Conservation (phyloP, 495 filamentous ascomycete species). For the Pseudoneurospora amorphoporcata region DNA sequence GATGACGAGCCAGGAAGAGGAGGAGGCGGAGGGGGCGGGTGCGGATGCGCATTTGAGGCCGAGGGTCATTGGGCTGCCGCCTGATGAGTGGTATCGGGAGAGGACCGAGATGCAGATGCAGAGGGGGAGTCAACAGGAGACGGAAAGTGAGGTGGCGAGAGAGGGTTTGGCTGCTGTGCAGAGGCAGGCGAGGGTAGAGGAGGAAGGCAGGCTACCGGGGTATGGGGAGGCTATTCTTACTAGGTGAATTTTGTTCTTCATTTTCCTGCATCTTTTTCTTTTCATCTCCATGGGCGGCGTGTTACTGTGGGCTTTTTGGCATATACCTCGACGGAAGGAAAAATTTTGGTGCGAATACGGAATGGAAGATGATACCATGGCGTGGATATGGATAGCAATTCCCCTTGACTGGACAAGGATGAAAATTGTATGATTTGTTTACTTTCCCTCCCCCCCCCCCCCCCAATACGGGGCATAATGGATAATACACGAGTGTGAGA, state of each 20-base stretch:
- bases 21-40: slow-evolving; percentile 20
- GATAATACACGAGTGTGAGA: not conserved
- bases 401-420: not conserved
- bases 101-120: not conserved
- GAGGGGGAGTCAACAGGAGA: not conserved
- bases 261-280: not conserved
- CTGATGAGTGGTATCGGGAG: slow-evolving; percentile 8
- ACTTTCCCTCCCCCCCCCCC: not conserved
- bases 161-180: too few relatives aligned
- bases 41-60: slow-evolving; percentile 41
- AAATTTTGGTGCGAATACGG: not conserved
- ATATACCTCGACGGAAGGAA: not conserved
- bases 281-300: not conserved
- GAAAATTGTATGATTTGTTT: not conserved
- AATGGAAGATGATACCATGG: not conserved
- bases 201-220: slow-evolving; percentile 21
- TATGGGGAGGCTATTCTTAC: slow-evolving; percentile 17
- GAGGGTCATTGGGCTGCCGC: slow-evolving; percentile 28
- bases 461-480: not conserved
- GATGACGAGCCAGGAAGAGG: not conserved
- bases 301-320: not conserved
- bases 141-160: too few relatives aligned
- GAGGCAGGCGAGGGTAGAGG: slow-evolving; percentile 1
- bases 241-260: slow-evolving; percentile 2
- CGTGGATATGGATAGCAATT: not conserved